phyloP scores from a whole-genome alignment of 2,329 filamentous ascomycete genomes.

The Pseudocercospora crystallina region DNA sequence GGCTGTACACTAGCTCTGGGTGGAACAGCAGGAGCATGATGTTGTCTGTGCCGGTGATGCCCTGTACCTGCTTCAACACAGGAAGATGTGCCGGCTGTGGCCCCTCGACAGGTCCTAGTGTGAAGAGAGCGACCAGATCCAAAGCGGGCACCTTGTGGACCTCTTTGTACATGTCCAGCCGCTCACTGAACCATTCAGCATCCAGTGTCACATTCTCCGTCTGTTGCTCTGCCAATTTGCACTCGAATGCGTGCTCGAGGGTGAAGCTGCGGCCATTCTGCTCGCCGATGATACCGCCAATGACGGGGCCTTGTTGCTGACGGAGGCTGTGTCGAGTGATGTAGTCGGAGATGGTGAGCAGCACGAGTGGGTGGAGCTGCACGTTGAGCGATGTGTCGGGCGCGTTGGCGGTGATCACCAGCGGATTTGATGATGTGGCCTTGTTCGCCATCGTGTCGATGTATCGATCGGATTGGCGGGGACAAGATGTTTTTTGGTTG shows the following conservation, averaged over 20 bases:
- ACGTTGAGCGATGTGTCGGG: constrained; percentile 75
- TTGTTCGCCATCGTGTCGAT: no score
- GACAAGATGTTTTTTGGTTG: no score
- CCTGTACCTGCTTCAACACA: constrained; percentile 70
- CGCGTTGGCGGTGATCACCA: constrained; percentile 42
- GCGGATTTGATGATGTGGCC: constrained; percentile 20
- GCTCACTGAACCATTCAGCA: constrained; percentile 69
- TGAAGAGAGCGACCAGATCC: constrained; percentile 66
- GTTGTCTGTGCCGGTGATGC: constrained; percentile 65
- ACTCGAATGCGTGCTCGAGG: constrained; percentile 90
- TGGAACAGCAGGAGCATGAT: constrained; percentile 88
- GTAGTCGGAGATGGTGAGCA: constrained; percentile 95
- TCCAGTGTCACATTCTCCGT: constrained; percentile 63
- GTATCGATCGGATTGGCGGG: no score
- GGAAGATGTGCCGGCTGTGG: constrained; percentile 67
- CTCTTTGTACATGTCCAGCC: constrained; percentile 83
- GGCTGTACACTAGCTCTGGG: constrained; percentile 55
- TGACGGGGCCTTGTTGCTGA: constrained; percentile 70
- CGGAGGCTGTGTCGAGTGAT: constrained; percentile 87
- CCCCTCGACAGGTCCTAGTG: constrained; percentile 69
- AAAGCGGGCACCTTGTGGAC: constrained; percentile 83
- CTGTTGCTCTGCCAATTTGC: constrained; percentile 54
- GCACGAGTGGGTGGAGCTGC: constrained; percentile 86
- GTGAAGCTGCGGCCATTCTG: constrained; percentile 89
- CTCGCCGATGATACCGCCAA: constrained; percentile 86